phyloP scores from a whole-genome alignment of 1,284 basidiomycete genomes.

The Ceratobasidium sp. region DNA sequence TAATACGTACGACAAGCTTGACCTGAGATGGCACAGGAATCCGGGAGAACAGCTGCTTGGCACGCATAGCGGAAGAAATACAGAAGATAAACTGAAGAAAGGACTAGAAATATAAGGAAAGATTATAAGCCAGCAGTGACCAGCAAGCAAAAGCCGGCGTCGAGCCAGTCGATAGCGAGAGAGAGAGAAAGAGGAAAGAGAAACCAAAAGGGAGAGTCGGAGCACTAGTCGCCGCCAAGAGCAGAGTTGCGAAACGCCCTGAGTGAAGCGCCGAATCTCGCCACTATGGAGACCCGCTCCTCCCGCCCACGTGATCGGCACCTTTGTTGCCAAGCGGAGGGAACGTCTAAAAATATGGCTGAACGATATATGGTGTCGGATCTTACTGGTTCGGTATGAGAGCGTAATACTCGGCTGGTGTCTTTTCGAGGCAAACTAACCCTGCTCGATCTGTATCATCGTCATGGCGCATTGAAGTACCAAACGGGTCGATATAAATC shows the following conservation, averaged over 20 bases:
- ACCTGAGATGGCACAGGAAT: constrained; percentile 46
- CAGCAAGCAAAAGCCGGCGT: constrained; percentile 31
- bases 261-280: neutral
- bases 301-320: constrained; percentile 23
- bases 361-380: neutral
- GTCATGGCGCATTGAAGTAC: too few species aligned
- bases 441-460: too few species aligned
- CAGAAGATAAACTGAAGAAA: constrained; percentile 2
- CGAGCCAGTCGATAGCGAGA: constrained; percentile 19
- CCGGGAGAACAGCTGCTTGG: constrained; percentile 47
- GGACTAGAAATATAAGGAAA: neutral
- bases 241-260: constrained; percentile 9
- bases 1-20: constrained; percentile 47
- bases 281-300: constrained; percentile 18
- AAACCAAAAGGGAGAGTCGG: neutral
- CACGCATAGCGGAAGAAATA: constrained; percentile 36
- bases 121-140: constrained; percentile 8
- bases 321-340: constrained; percentile 22
- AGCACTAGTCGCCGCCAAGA: constrained; percentile 21
- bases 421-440: neutral
- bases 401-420: too few species aligned
- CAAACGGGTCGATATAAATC: too few species aligned
- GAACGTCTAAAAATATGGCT: constrained; percentile 14
- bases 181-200: neutral
- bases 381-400: too few species aligned